Conservation (phyloP, 352 stramenopile species). For the Elongisporangium senticosum region DNA sequence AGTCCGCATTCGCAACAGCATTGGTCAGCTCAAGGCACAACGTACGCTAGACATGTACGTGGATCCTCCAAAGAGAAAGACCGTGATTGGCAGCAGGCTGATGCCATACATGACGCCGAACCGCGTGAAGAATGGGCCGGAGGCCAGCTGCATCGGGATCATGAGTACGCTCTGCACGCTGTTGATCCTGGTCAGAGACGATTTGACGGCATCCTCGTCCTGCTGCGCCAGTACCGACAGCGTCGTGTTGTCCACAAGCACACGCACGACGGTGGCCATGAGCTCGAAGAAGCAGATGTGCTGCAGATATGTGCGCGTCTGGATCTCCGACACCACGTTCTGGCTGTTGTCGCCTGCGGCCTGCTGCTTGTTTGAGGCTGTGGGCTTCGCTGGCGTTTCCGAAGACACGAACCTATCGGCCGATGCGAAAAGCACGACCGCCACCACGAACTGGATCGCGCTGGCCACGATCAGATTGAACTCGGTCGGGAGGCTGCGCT, state of each 20-base stretch:
- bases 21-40: neutral
- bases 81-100: constrained; percentile 51
- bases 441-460: constrained; percentile 50
- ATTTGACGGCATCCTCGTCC: constrained; percentile 62
- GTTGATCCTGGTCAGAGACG: constrained; percentile 71
- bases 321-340: constrained; percentile 35
- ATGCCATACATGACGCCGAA: constrained; percentile 87
- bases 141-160: constrained; percentile 80
- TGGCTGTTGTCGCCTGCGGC: neutral
- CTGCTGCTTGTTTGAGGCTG: neutral
- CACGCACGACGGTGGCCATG: constrained; percentile 68
- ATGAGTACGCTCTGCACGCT: constrained; percentile 83
- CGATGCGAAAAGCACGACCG: constrained; percentile 45
- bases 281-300: constrained; percentile 88
- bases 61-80: constrained; percentile 66
- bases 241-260: constrained; percentile 80
- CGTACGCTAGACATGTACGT: constrained; percentile 54
- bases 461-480: constrained; percentile 63
- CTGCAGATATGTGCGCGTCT: constrained; percentile 68
- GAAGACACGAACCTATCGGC: constrained; percentile 34
- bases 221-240: constrained; percentile 68
- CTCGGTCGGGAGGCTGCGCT: constrained; percentile 50
- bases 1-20: neutral
- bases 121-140: constrained; percentile 73
- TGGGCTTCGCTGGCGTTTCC: constrained; percentile 7